Percentiles rank a stretch among this genome's conserved stretches.
Conservation (phyloP, 805 yeast genomes). For the Phaffomyces thermotolerans region DNA sequence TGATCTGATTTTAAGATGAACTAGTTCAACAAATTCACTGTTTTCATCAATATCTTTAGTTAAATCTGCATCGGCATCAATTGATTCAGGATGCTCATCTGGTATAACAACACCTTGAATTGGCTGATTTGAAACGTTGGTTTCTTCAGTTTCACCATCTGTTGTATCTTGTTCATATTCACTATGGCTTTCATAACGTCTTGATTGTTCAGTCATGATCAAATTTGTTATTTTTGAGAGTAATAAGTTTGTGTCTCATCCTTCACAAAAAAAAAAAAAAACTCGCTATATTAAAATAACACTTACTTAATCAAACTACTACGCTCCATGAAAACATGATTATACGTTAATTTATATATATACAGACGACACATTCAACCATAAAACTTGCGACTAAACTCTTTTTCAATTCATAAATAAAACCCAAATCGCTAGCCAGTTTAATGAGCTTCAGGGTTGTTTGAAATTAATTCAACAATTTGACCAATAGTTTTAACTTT, state of each 20-base stretch:
- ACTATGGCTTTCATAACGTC: constrained; percentile 11
- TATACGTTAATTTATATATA: background rate
- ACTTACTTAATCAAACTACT: background rate
- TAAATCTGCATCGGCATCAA: constrained; percentile 65
- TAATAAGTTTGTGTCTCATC: background rate
- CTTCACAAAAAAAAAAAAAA: no score
- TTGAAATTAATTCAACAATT: constrained; percentile 79
- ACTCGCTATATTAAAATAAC: no score
- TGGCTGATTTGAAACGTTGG: constrained; percentile 1
- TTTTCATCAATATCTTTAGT: constrained; percentile 49
- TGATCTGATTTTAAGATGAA: constrained; percentile 62
- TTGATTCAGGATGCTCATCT: constrained; percentile 37
- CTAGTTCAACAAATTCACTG: constrained; percentile 51
- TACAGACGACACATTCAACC: background rate
- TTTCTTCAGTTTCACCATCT: constrained; percentile 13
- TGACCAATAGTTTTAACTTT: constrained; percentile 90
- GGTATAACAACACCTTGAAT: constrained; percentile 23
- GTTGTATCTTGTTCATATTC: constrained; percentile 19
- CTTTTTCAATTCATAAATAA: no score
- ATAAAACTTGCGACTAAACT: background rate
- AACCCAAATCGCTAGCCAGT: background rate
- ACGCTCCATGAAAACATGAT: background rate
- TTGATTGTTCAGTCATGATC: constrained; percentile 1
- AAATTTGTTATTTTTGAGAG: background rate
- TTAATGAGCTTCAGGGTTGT: constrained; percentile 44